These are phyloP conservation scores for Chalaropsis thielavioides DNA, from an alignment of 2,329 filamentous ascomycete species.

Conservation along the genomic window DNA sequence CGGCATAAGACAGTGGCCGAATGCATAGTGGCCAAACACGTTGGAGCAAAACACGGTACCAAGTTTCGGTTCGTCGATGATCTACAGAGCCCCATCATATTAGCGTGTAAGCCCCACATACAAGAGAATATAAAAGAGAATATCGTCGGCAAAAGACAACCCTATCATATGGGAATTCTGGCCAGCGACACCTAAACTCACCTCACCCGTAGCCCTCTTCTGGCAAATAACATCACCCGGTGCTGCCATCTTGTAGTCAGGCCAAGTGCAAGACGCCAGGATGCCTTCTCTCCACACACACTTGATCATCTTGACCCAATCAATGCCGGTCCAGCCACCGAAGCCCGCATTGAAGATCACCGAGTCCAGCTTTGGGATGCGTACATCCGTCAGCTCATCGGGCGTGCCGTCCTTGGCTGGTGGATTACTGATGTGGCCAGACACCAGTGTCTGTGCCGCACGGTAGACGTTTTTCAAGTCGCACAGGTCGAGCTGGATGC, in stretches of 20 bases:
- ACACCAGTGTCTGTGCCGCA: conserved; percentile 34
- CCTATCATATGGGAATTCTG: background rate
- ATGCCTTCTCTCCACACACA: conserved; percentile 44
- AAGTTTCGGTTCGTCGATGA: conserved; percentile 36
- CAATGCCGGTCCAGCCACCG: conserved; percentile 68
- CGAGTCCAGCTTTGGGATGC: conserved; percentile 58
- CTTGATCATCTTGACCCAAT: conserved; percentile 26
- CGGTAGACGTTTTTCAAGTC: conserved; percentile 37
- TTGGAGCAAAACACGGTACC: conserved; percentile 83
- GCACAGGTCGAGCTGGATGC: conserved; percentile 46
- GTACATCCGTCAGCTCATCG: conserved; percentile 30
- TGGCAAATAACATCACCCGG: conserved; percentile 24
- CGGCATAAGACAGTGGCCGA: conserved; percentile 65
- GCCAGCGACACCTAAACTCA: background rate
- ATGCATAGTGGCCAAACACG: conserved; percentile 86
- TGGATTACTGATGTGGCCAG: conserved; percentile 33
- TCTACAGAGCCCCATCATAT: background rate
- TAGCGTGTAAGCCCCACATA: background rate
- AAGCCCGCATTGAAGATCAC: conserved; percentile 80
- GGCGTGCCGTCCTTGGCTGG: conserved; percentile 24
- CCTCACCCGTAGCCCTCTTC: conserved; percentile 4
- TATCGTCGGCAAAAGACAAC: background rate
- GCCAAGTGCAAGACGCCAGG: conserved; percentile 58
- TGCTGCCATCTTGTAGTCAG: conserved; percentile 55
- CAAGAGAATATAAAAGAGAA: background rate